These are phyloP conservation scores for Bruguiera gymnorhiza DNA, from an alignment of 345 rosid species.

Conservation along the genomic window DNA sequence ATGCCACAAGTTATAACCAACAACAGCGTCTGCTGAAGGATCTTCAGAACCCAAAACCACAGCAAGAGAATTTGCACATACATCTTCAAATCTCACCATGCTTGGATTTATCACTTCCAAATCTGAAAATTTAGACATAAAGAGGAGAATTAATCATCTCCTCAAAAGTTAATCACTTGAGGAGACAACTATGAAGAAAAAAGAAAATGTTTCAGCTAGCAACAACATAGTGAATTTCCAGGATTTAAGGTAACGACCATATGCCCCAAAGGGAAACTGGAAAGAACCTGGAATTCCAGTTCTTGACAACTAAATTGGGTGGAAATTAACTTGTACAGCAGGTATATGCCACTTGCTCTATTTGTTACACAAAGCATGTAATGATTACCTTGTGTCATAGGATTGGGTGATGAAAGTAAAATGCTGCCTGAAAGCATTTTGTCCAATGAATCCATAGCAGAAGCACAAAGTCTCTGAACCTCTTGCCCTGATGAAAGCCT, in stretches of 20 bases:
- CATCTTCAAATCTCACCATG: constrained; percentile 63
- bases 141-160: not conserved
- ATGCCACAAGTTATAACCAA: constrained; percentile 76
- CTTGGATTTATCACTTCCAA: constrained; percentile 29
- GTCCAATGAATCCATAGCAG: constrained; percentile 62
- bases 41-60: constrained; percentile 51
- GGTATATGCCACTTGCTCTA: not conserved
- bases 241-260: not conserved
- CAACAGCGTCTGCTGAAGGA: constrained; percentile 35
- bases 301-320: no score
- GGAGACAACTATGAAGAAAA: not conserved
- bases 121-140: constrained; percentile 23
- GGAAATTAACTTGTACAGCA: no score
- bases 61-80: constrained; percentile 55
- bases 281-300: not conserved
- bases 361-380: not conserved
- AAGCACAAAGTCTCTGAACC: constrained; percentile 68
- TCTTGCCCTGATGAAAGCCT: constrained; percentile 76
- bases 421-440: constrained; percentile 35
- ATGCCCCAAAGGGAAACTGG: not conserved
- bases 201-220: constrained; percentile 8
- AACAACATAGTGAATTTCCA: constrained; percentile 7
- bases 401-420: constrained; percentile 18
- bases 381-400: constrained; percentile 40
- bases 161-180: not conserved